A percentile compares a stretch with the other conserved stretches of the same genome.
Evolutionary conservation across 2,329 filamentous ascomycete genomes (phyloP).

Genomic region (Elsinoe ampelina): DNA sequence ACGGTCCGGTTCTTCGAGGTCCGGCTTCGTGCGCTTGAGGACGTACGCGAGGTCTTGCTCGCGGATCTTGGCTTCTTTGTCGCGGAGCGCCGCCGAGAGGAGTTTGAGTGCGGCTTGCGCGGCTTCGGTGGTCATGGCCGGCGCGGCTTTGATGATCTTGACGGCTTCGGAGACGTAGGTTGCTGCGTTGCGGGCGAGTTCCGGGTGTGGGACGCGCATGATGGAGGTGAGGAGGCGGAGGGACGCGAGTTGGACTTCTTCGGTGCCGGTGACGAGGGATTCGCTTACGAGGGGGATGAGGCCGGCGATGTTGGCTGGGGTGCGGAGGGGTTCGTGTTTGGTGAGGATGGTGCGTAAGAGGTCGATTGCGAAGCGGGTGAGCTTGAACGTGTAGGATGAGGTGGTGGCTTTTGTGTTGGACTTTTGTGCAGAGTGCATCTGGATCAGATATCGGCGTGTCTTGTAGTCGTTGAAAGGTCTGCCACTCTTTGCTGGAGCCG

Average conservation of each 20-base stretch:
- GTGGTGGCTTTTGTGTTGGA: constrained; percentile 61
- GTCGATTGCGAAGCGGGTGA: constrained; percentile 80
- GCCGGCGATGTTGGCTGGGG: constrained; percentile 66
- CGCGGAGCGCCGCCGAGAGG: constrained; percentile 72
- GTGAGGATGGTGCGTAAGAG: constrained; percentile 76
- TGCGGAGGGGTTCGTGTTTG: constrained; percentile 74
- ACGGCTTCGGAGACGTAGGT: constrained; percentile 80
- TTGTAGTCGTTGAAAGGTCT: constrained; percentile 47
- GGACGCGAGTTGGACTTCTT: constrained; percentile 84
- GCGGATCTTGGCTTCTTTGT: constrained; percentile 66
- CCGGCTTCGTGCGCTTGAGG: constrained; percentile 70
- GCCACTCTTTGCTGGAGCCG: constrained; percentile 25
- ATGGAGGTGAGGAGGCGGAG: constrained; percentile 78
- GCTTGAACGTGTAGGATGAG: constrained; percentile 75
- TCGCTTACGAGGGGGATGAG: constrained; percentile 88
- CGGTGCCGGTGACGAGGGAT: constrained; percentile 70
- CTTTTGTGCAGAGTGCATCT: constrained; percentile 65
- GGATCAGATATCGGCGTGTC: constrained; percentile 67
- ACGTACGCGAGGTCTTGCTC: constrained; percentile 76
- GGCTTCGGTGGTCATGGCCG: constrained; percentile 71
- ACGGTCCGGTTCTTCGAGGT: constrained; percentile 84
- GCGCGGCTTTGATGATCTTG: constrained; percentile 65
- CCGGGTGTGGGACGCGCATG: constrained; percentile 68
- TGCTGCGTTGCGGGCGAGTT: constrained; percentile 60
- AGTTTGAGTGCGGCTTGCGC: constrained; percentile 85